Percentiles rank a stretch among this genome's conserved stretches.
phyloP scores from a whole-genome alignment of 2,329 filamentous ascomycete genomes.

The Arthrobotrys sinensis region DNA sequence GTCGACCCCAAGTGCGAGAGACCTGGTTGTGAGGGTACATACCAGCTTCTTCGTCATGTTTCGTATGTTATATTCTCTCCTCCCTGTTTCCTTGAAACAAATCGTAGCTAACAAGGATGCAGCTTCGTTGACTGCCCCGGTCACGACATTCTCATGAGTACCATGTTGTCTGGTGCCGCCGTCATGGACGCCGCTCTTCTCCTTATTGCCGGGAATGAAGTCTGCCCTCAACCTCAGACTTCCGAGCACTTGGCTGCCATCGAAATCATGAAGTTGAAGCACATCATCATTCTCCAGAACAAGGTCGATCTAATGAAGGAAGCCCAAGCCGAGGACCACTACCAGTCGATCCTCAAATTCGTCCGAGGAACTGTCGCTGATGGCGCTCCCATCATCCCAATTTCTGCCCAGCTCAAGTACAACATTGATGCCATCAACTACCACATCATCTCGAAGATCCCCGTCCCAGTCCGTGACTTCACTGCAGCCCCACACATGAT shows the following conservation, averaged over 20 bases:
- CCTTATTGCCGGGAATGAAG: constrained; percentile 97
- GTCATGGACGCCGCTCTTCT: constrained; percentile 99
- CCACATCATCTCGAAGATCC: constrained; percentile 94
- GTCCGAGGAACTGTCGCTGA: constrained; percentile 97
- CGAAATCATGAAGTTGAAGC: constrained; percentile 99
- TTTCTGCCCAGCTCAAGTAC: constrained; percentile 98
- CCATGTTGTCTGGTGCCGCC: constrained; percentile 98
- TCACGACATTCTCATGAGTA: constrained; percentile 99
- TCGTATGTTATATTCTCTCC: constrained; percentile 75
- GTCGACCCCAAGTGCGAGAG: constrained; percentile 96
- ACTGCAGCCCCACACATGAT: constrained; percentile 96
- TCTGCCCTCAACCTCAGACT: constrained; percentile 97
- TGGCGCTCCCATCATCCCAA: constrained; percentile 94
- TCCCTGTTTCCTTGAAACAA: background rate
- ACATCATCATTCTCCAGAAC: constrained; percentile 99
- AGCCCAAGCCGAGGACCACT: constrained; percentile 92
- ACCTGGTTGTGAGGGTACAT: constrained; percentile 88
- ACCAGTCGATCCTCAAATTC: constrained; percentile 98
- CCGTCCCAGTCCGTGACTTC: constrained; percentile 92
- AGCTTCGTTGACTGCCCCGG: constrained; percentile 98
- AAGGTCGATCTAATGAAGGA: constrained; percentile 99
- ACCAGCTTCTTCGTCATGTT: constrained; percentile 90
- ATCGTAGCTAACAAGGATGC: constrained; percentile 22
- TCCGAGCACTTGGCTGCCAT: constrained; percentile 99
- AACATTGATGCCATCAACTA: constrained; percentile 99